These are phyloP conservation scores for Acanthamoeba royreba DNA, from an alignment of 208 protist genomes.

Conservation along the genomic window DNA sequence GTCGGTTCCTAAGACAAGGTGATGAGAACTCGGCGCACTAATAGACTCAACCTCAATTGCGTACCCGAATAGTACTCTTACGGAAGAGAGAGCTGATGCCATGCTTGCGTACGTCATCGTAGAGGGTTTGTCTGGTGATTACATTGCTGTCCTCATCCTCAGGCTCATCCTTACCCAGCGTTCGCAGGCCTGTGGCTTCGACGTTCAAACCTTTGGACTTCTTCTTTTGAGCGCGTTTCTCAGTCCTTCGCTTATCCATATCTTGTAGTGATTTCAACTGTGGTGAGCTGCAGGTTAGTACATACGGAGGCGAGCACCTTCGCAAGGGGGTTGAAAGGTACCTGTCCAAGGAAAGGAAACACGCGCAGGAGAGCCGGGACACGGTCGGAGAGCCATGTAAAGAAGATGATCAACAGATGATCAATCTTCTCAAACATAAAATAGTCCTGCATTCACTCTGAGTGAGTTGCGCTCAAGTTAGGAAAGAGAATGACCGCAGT, in stretches of 20 bases:
- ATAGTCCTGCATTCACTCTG: too few species aligned
- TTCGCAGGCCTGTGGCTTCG: not conserved
- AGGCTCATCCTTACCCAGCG: not conserved
- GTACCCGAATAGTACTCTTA: not conserved
- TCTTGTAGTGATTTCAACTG: not conserved
- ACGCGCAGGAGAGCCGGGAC: not conserved
- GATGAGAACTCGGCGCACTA: too few species aligned
- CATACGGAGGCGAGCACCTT: not conserved
- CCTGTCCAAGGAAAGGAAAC: not conserved
- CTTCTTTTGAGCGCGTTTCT: not conserved
- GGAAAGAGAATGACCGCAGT: not conserved
- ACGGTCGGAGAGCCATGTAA: not conserved
- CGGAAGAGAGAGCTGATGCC: not conserved
- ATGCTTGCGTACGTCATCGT: not conserved
- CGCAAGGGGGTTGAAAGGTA: too few species aligned
- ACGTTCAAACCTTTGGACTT: not conserved
- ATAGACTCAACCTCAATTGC: too few species aligned
- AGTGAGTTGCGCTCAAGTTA: too few species aligned
- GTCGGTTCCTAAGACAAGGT: not conserved
- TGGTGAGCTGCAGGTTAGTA: too few species aligned
- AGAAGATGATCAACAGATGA: not conserved
- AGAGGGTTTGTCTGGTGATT: not conserved
- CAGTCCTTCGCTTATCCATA: not conserved
- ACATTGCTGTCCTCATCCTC: not conserved
- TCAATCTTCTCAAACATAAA: conserved; percentile 6